These are phyloP conservation scores for Comarum palustre DNA, from an alignment of 306 rosid genomes.

Conservation along the genomic window DNA sequence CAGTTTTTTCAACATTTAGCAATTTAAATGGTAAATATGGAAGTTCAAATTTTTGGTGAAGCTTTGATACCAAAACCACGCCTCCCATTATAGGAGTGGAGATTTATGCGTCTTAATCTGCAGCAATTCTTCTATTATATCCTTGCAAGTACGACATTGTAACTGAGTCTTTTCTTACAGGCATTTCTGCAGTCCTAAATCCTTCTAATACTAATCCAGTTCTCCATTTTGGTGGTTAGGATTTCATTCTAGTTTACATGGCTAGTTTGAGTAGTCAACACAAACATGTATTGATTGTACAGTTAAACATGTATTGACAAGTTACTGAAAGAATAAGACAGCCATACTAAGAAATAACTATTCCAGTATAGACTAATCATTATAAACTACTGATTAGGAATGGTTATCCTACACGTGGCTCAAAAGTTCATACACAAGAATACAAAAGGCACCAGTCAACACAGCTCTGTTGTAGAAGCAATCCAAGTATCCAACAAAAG, in stretches of 20 bases:
- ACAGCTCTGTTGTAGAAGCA: background rate
- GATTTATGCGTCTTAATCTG: background rate
- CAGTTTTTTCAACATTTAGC: too few relatives aligned
- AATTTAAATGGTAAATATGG: too few relatives aligned
- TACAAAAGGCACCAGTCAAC: background rate
- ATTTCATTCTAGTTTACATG: constrained; percentile 15
- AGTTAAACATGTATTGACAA: background rate
- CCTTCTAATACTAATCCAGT: background rate
- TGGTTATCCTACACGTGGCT: background rate
- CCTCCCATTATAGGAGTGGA: background rate
- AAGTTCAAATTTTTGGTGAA: too few relatives aligned
- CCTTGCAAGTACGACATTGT: background rate
- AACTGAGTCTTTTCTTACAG: background rate
- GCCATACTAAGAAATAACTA: background rate
- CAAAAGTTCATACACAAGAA: constrained; percentile 8
- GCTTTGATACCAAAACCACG: too few relatives aligned
- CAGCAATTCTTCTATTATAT: background rate
- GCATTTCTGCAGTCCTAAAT: background rate
- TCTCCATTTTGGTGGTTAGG: constrained; percentile 1
- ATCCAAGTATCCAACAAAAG: background rate
- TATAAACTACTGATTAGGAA: background rate
- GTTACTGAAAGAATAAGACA: background rate
- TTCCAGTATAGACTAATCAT: background rate
- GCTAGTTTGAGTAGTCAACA: background rate
- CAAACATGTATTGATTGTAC: too few relatives aligned